phyloP scores from a whole-genome alignment of 2,329 filamentous ascomycete species.

The Ceratocystis colombiana region DNA sequence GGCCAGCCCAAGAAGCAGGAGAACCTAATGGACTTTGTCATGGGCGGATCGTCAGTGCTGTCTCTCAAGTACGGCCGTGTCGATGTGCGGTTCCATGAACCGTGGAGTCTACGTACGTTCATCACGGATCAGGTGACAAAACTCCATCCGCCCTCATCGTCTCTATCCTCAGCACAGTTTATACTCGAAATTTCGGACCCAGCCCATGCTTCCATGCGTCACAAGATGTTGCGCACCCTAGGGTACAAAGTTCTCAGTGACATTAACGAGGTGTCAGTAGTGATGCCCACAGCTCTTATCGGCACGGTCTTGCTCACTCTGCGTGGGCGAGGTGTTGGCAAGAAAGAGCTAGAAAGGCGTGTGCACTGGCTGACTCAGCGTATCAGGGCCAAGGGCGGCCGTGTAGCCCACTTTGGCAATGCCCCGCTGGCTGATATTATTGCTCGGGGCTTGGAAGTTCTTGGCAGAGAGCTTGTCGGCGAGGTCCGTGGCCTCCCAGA shows the following conservation, averaged over 20 bases:
- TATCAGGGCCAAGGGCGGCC: constrained; percentile 74
- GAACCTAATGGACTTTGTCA: constrained; percentile 81
- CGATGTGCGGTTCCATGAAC: constrained; percentile 91
- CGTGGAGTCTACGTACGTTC: constrained; percentile 81
- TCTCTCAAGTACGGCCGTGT: constrained; percentile 83
- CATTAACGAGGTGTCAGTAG: constrained; percentile 91
- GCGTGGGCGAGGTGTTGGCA: constrained; percentile 82
- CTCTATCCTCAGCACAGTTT: constrained; percentile 37
- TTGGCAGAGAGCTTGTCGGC: constrained; percentile 82
- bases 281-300: constrained; percentile 95
- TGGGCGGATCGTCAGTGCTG: constrained; percentile 70
- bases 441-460: constrained; percentile 78
- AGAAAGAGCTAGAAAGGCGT: constrained; percentile 69
- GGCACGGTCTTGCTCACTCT: constrained; percentile 88
- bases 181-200: constrained; percentile 31
- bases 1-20: constrained; percentile 94
- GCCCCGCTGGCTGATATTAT: constrained; percentile 71
- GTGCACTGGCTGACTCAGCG: constrained; percentile 83
- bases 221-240: constrained; percentile 70
- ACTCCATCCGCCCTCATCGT: constrained; percentile 30
- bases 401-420: constrained; percentile 86
- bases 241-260: constrained; percentile 88
- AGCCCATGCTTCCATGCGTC: constrained; percentile 46
- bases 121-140: constrained; percentile 60
- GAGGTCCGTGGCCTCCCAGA: constrained; percentile 70